These are phyloP conservation scores for Chytriomyces hyalinus DNA, from an alignment of 192 early-diverging fungal genomes.

Conservation along the genomic window DNA sequence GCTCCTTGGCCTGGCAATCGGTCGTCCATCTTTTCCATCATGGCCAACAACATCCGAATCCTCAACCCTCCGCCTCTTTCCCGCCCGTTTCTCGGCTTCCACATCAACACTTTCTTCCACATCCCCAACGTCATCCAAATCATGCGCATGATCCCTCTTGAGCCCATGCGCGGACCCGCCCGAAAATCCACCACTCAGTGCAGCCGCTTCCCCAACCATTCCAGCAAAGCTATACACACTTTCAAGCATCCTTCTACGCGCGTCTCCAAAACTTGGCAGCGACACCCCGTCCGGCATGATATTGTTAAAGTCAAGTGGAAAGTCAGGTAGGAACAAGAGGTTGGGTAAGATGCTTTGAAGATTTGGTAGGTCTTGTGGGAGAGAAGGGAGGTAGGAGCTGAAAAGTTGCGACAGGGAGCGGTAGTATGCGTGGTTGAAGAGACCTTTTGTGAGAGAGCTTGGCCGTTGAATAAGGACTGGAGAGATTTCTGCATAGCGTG, in stretches of 20 bases:
- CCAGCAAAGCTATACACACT: conserved; percentile 20
- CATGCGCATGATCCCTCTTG: conserved; percentile 17
- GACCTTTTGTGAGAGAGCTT: conserved; percentile 23
- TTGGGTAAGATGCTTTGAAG: conserved; percentile 29
- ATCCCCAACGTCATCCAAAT: conserved; percentile 35
- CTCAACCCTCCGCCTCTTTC: conserved; percentile 13
- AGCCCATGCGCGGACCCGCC: neutral
- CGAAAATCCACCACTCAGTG: neutral
- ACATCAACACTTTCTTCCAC: neutral
- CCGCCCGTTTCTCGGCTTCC: conserved; percentile 10
- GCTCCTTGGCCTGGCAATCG: conserved; percentile 1
- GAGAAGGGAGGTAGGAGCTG: conserved; percentile 44
- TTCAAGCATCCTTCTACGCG: conserved; percentile 15
- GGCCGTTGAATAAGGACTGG: conserved; percentile 55
- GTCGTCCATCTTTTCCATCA: conserved; percentile 7
- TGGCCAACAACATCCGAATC: neutral
- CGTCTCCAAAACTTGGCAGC: conserved; percentile 14
- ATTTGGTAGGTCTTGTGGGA: conserved; percentile 11
- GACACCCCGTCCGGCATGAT: conserved; percentile 3
- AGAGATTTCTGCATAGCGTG: conserved; percentile 47
- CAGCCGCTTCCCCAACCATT: conserved; percentile 3
- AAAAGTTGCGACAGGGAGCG: conserved; percentile 40
- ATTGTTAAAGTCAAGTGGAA: neutral
- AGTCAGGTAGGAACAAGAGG: neutral
- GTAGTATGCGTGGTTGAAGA: conserved; percentile 49